Percentiles rank a stretch among this genome's conserved stretches.
Conservation (phyloP, 2,329 filamentous ascomycete species). For the Aschersonia sp. region DNA sequence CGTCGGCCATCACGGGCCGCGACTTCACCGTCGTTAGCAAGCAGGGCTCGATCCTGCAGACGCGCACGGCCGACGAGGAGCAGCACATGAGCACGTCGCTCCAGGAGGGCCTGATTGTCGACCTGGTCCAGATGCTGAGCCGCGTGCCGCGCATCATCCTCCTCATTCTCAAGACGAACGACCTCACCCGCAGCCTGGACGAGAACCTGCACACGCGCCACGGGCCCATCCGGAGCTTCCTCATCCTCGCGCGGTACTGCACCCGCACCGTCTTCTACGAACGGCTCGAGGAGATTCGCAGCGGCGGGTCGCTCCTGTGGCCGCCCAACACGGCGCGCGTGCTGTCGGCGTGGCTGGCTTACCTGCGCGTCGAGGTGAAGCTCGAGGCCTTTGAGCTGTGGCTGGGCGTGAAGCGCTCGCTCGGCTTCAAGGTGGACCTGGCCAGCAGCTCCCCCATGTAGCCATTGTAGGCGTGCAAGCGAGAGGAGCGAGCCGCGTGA, state of each 20-base stretch:
- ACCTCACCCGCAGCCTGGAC: slow-evolving; percentile 84
- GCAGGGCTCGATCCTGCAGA: slow-evolving; percentile 38
- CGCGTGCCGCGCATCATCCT: slow-evolving; percentile 85
- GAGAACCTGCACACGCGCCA: slow-evolving; percentile 70
- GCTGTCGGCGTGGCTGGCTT: slow-evolving; percentile 41
- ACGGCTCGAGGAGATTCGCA: slow-evolving; percentile 41
- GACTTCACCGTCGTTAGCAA: slow-evolving; percentile 67
- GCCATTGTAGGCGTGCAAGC: background rate
- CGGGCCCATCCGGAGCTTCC: slow-evolving; percentile 49
- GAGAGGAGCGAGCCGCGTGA: too few species aligned
- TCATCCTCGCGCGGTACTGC: slow-evolving; percentile 57
- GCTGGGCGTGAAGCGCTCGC: slow-evolving; percentile 36
- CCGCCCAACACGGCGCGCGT: slow-evolving; percentile 40
- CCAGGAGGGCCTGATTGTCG: slow-evolving; percentile 74
- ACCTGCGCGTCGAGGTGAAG: slow-evolving; percentile 46
- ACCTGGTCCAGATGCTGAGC: slow-evolving; percentile 76
- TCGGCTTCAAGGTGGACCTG: slow-evolving; percentile 18
- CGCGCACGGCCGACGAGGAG: slow-evolving; percentile 63
- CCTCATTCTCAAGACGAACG: slow-evolving; percentile 93
- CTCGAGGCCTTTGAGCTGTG: slow-evolving; percentile 49
- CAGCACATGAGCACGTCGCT: slow-evolving; percentile 72
- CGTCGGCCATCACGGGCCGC: slow-evolving; percentile 86
- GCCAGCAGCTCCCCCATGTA: slow-evolving; percentile 9
- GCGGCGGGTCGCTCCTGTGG: slow-evolving; percentile 40
- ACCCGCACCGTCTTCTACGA: slow-evolving; percentile 51